Percentiles rank a stretch among this genome's conserved stretches.
phyloP scores from a whole-genome alignment of 2,329 filamentous ascomycete genomes.

The Sporothrix mexicana region DNA sequence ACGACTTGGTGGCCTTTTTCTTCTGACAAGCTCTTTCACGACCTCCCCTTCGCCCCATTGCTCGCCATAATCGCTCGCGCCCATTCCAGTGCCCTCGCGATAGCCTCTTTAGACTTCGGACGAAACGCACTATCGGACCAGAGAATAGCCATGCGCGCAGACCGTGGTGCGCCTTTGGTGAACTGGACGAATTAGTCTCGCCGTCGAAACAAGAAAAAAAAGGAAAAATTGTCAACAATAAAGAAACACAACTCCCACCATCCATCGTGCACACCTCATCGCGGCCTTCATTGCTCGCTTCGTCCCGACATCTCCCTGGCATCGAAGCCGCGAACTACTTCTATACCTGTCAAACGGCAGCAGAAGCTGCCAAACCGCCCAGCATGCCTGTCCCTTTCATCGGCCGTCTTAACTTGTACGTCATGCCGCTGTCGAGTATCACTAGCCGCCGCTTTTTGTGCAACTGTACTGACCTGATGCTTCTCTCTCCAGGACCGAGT shows the following conservation, averaged over 20 bases:
- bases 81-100: not conserved
- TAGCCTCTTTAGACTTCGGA: not conserved
- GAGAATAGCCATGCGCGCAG: not conserved
- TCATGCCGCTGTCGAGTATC: conserved; percentile 29
- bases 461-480: conserved; percentile 30
- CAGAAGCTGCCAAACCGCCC: conserved; percentile 13
- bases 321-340: not conserved
- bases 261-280: not conserved
- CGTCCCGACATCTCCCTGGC: not conserved
- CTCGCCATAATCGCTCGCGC: conserved; percentile 12
- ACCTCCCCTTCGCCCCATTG: not conserved
- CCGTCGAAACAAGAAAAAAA: not conserved
- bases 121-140: not conserved
- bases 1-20: not conserved
- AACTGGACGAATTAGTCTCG: not conserved
- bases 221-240: not conserved
- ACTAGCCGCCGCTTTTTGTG: not conserved
- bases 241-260: not conserved
- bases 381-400: conserved; percentile 60
- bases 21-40: not conserved
- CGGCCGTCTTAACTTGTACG: conserved; percentile 59
- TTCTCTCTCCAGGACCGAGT: conserved; percentile 69
- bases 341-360: not conserved
- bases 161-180: not conserved
- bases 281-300: not conserved